Evolutionary conservation across 441 rosid genomes (phyloP), one percentile per base, ranked within the genome.

Genomic region (Corymbia calophylla): DNA sequence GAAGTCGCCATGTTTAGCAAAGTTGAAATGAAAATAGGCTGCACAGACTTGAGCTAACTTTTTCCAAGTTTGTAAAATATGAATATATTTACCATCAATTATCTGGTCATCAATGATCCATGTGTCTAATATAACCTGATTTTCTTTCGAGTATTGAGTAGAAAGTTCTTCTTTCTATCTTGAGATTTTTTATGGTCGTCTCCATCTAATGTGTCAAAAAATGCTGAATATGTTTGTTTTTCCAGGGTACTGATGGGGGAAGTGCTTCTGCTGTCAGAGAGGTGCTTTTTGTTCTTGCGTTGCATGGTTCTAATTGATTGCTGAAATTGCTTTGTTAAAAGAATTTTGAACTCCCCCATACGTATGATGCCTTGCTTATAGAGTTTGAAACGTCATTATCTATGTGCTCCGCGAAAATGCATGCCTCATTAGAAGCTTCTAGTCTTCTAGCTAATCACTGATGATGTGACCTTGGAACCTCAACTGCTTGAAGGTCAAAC

Each of bases 401-500:
- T 77, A 44, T 39, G 84, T 77, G 23, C 16, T 77, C 51, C 1
- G 3, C 6, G n/a, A 77, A 77, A 77, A 44, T 15, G 84, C 84
- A 39, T 23, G 51, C 84, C 51, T 44, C 84, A 44, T 44, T 23
- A 44, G n/a, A 77, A 77, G n/a, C n/a, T 23, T 39, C 84, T 77
- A 77, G n/a, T 44, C 84, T 44, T 77, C 29, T 44, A 39, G 17
- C 51, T 77, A 77, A 77, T 77, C 1, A 47, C n/a, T 54, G 32
- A 87, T 68, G 85, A 60, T 49, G 68, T 91, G 84, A 91, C 62
- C 66, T 88, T 66, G 85, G 39, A 51, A 87, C 53, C 19, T 73
- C 48, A 64, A 89, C 27, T 89, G 53, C 92, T 60, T 93, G 91
- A 92, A 97, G 99, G 96, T 97, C 91, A 93, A 93, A 89, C 88